Base-by-base conservation (phyloP, 1,284 basidiomycete species). In the Marasmius sp. region DNA sequence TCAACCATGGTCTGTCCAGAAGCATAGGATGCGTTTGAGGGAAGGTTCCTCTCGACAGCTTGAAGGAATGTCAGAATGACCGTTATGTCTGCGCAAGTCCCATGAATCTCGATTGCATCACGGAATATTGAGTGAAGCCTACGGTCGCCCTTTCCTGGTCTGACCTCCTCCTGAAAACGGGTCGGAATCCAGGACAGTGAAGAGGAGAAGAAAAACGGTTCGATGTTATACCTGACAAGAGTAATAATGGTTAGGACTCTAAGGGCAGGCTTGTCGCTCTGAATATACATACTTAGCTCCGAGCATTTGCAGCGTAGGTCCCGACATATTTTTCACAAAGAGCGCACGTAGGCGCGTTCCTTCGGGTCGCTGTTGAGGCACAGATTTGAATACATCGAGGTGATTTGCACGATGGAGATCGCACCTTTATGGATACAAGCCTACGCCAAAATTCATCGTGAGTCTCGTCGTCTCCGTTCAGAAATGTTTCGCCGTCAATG, bases 151-250 rank as follows among this genome's bases (percentile, higher is more conserved):
- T 77, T 60, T 0, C 69, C 64, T 5, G 64, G 66, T 0, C 68
- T 57, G 0, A 78, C 62, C 60, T 75, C 76, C 57, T 82, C 80
- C 64, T 82, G 83, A 65, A 83, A 85, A 61, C 81, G 75, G 3
- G 83, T 76, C 8, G 84, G 85, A 65, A 85, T 86, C 79, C 81
- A 83, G 43, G 83, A 82, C 3, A 83, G 66, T 1, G 83, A 82
- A 2, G 83, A 85, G 1, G 84, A 81, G 68, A 84, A 86, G 66
- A 81, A 86, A 68, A 86, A 85, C 0, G 85, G 84, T 61, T 86
- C 84, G 58, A 86, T 72, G 57, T 77, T 76, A 63, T 78, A 81
- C 63, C 77, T 78, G 48, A 3, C 6, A 10, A 12, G 6, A 22
- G 57, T 39, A 37, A 47, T 43, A 34, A 16, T 14, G 43, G n/a